Percentiles rank a stretch among this genome's conserved stretches.
Evolutionary conservation across 2,329 filamentous ascomycete genomes (phyloP).

Genomic region (Acephala macrosclerotiorum): DNA sequence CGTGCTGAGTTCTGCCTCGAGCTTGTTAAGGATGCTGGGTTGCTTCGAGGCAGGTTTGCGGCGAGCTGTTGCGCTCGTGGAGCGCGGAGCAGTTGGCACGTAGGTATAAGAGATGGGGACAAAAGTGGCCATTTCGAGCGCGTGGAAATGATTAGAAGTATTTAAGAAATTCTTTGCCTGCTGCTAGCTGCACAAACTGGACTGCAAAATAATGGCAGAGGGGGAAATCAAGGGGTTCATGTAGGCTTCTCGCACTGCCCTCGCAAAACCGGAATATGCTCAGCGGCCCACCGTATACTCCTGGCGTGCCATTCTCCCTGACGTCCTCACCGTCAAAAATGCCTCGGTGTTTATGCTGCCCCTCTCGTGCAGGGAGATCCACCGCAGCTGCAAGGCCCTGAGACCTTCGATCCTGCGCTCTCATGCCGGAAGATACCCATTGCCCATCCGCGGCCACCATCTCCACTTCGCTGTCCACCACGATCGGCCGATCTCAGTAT

Average conservation of each 20-base stretch:
- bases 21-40: slow-evolving; percentile 30
- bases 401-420: no score
- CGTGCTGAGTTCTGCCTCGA: slow-evolving; percentile 26
- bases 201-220: slow-evolving; percentile 10
- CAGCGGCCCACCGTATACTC: slow-evolving; percentile 18
- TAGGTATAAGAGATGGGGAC: slow-evolving; percentile 10
- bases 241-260: slow-evolving; percentile 22
- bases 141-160: slow-evolving; percentile 13
- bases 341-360: slow-evolving; percentile 28
- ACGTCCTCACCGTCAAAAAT: slow-evolving; percentile 23
- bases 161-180: slow-evolving; percentile 14
- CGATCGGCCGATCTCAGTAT: no score
- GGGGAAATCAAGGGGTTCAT: slow-evolving; percentile 10
- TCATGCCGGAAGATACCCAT: no score
- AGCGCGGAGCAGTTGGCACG: slow-evolving; percentile 32
- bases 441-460: no score
- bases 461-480: no score
- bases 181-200: slow-evolving; percentile 18
- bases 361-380: slow-evolving; percentile 22
- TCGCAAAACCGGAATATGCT: slow-evolving; percentile 28
- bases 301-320: slow-evolving; percentile 13
- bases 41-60: slow-evolving; percentile 27
- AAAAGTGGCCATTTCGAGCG: slow-evolving; percentile 16
- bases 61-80: slow-evolving; percentile 28
- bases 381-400: slow-evolving; percentile 21